A percentile compares a stretch with the other conserved stretches of the same genome.
These are phyloP conservation scores for Effrenium voratum DNA, from an alignment of 73 alveolate genomes.

Conservation along the genomic window DNA sequence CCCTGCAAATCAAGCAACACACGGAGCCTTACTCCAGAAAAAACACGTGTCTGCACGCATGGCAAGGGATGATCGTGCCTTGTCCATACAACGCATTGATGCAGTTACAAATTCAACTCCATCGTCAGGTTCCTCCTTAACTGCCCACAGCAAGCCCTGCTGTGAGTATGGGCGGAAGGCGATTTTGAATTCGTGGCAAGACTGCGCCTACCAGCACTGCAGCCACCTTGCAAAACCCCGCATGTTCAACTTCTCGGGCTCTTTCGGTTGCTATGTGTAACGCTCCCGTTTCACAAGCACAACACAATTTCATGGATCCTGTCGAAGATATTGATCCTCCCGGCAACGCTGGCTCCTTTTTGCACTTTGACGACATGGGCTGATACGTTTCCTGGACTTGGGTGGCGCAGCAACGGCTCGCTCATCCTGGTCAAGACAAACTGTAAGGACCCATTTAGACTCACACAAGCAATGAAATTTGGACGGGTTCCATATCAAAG, in stretches of 20 bases:
- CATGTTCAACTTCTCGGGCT: neutral
- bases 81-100: neutral
- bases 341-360: neutral
- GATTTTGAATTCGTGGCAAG: neutral
- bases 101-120: neutral
- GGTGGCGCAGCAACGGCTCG: slow-evolving; percentile 11
- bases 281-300: neutral
- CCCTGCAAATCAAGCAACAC: neutral
- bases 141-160: neutral
- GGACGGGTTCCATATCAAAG: too few species aligned
- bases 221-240: neutral
- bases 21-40: neutral
- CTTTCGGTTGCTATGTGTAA: neutral
- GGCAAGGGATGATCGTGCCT: neutral
- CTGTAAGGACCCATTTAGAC: neutral
- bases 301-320: neutral
- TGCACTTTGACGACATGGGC: neutral
- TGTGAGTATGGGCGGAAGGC: too few species aligned
- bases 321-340: neutral
- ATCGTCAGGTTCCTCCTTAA: neutral
- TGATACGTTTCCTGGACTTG: neutral
- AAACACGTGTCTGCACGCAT: neutral
- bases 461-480: too few species aligned
- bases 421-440: neutral
- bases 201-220: neutral